Conservation (phyloP, 257 asterid genomes). For the Przewalskia tangutica region DNA sequence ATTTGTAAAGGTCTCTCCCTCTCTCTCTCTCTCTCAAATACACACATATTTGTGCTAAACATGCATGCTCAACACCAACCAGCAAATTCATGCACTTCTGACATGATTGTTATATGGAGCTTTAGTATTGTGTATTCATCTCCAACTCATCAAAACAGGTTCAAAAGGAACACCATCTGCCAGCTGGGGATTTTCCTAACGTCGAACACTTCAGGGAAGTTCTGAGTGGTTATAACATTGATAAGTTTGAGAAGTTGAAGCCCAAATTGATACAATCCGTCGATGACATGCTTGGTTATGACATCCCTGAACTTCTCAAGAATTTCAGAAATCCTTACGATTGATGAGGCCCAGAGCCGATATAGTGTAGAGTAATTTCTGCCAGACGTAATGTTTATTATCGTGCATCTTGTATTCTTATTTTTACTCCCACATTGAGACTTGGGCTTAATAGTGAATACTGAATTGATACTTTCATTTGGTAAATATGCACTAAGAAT, state of each 20-base stretch:
- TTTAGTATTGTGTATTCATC: not conserved
- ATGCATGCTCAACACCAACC: not conserved
- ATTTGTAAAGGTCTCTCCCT: slow-evolving; percentile 58
- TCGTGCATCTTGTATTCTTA: not conserved
- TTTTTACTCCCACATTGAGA: not conserved
- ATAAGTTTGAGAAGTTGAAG: slow-evolving; percentile 82
- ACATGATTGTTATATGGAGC: not conserved
- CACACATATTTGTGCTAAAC: not conserved
- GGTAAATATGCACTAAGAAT: not conserved
- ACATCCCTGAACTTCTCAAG: slow-evolving; percentile 83
- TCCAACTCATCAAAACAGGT: slow-evolving; percentile 32
- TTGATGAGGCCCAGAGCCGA: slow-evolving; percentile 10
- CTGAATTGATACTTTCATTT: not conserved
- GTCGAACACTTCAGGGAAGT: slow-evolving; percentile 64
- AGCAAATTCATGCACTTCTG: not conserved
- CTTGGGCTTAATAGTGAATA: not conserved
- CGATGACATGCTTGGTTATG: slow-evolving; percentile 94
- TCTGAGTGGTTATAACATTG: slow-evolving; percentile 65
- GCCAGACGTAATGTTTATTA: not conserved
- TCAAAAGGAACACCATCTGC: slow-evolving; percentile 73
- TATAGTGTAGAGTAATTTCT: not conserved
- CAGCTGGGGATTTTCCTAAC: slow-evolving; percentile 88
- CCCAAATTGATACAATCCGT: slow-evolving; percentile 72
- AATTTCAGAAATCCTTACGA: slow-evolving; percentile 86
- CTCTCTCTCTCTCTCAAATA: not conserved